Base-by-base conservation (phyloP, 257 asterid species). In the Jasminum sambac region DNA sequence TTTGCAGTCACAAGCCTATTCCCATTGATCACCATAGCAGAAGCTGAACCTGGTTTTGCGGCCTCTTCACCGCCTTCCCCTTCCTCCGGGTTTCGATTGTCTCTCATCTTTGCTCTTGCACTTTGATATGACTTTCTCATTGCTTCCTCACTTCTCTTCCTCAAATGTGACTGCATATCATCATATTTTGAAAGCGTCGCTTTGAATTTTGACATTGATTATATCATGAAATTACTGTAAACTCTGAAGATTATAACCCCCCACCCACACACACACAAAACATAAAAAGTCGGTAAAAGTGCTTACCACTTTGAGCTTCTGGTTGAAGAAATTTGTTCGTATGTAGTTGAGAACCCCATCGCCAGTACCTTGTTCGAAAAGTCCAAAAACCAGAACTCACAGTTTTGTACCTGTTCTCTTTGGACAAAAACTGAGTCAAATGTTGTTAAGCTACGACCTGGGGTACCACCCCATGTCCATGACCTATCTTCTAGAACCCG, bases 361-460 rank as follows among this genome's bases (percentile, higher is more conserved):
- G 13, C 79, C 83, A 75, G 71, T 66, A 50, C 69, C 67, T 17
- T 84, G 60, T 39, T 88, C 87, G 67, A 88, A 88, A 70, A 85
- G 86, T 58, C 88, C 89, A 70, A 80, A 88, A 82, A 77, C 89
- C 91, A 85, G 40, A 86, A 48, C 43, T 88, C 95, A 40, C 72
- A 64, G 4, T 80, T 85, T 50, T 78, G 71, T 6, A 75, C 46
- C 52, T 83, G 72, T 71, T 80, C 86, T 67, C 87, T 80, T 46
- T 85, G 84, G 61, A 83, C 86, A 48, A 85, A 84, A 24, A 85
- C 73, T 11, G 81, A 59, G 60, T 81, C 90, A 16, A 69, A 50
- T 0, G 71, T 75, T 46, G n/a, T 44, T 23, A 24, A 36, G 4
- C 41, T 60, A 5, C 14, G 58, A n/a, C 58, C 17, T 0, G 58